Conservation (phyloP, 2,329 filamentous ascomycete species). For the Fusarium pseudonygamai region DNA sequence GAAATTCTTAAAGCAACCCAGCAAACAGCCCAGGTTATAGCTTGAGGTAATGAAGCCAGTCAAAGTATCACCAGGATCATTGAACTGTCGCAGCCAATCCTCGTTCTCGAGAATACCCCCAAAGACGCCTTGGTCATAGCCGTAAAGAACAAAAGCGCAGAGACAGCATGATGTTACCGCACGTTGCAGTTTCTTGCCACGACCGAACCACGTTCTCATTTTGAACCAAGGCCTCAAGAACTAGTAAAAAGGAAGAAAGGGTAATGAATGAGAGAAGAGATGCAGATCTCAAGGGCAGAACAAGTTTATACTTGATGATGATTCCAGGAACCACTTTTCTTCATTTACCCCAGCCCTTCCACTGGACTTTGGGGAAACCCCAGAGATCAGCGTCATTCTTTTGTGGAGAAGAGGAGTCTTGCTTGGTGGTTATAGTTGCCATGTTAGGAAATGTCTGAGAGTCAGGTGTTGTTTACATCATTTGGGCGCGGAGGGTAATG, state of each 20-base stretch:
- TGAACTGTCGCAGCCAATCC: slow-evolving; percentile 52
- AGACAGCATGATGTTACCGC: slow-evolving; percentile 38
- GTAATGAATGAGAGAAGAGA: fast-evolving
- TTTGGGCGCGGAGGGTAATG: not conserved
- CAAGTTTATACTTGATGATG: not conserved
- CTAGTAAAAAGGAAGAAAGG: not conserved
- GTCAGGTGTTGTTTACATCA: not conserved
- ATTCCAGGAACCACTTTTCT: not conserved
- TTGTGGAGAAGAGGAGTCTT: not conserved
- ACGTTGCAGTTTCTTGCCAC: slow-evolving; percentile 37
- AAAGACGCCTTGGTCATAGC: slow-evolving; percentile 61
- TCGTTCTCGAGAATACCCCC: slow-evolving; percentile 57
- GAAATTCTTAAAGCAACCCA: slow-evolving; percentile 53
- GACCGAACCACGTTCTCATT: slow-evolving; percentile 37
- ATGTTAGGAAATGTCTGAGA: not conserved
- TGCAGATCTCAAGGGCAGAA: no score
- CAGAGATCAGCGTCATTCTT: not conserved
- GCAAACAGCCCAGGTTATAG: slow-evolving; percentile 54
- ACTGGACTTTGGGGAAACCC: not conserved
- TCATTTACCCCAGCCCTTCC: not conserved
- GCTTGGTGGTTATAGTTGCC: not conserved
- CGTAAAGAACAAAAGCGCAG: slow-evolving; percentile 45
- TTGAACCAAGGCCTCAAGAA: not conserved
- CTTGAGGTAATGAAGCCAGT: slow-evolving; percentile 46
- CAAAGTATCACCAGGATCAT: slow-evolving; percentile 39